Evolutionary conservation across 257 asterid species (phyloP).

Genomic region (Solanum etuberosum): DNA sequence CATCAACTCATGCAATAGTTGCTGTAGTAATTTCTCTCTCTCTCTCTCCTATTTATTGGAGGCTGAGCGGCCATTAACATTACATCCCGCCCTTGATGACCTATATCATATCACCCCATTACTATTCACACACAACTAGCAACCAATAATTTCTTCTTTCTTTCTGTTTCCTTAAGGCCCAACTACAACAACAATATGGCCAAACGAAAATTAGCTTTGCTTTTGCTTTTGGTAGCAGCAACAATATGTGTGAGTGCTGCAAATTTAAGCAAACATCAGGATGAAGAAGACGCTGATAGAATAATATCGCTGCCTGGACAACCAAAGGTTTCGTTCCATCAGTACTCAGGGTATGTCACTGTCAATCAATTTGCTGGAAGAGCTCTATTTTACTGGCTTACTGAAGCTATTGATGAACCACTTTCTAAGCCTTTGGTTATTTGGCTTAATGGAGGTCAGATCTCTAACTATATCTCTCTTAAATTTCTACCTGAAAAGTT

Average conservation of each 20-base stretch:
- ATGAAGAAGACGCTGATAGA: constrained; percentile 61
- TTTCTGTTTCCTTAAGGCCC: not conserved
- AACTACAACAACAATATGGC: not conserved
- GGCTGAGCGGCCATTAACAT: not conserved
- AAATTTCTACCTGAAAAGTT: not conserved
- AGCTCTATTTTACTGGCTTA: constrained; percentile 88
- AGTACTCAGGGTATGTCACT: constrained; percentile 82
- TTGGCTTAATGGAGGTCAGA: constrained; percentile 94
- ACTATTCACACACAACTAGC: constrained; percentile 1
- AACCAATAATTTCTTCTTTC: not conserved
- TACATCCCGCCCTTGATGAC: not conserved
- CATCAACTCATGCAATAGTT: constrained; percentile 1
- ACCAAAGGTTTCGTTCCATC: constrained; percentile 60
- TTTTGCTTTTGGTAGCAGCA: constrained; percentile 1
- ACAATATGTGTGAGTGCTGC: not conserved
- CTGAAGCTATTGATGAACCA: constrained; percentile 53
- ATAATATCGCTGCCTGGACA: constrained; percentile 75
- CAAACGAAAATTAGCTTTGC: not conserved
- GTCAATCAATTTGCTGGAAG: constrained; percentile 63
- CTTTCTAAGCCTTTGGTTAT: constrained; percentile 55
- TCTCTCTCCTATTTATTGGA: constrained; percentile 15
- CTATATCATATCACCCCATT: not conserved
- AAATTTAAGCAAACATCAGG: not conserved
- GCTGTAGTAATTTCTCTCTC: not conserved
- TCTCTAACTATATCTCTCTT: not conserved